phyloP scores from a whole-genome alignment of 306 rosid species.

The Citrullus colocynthis region DNA sequence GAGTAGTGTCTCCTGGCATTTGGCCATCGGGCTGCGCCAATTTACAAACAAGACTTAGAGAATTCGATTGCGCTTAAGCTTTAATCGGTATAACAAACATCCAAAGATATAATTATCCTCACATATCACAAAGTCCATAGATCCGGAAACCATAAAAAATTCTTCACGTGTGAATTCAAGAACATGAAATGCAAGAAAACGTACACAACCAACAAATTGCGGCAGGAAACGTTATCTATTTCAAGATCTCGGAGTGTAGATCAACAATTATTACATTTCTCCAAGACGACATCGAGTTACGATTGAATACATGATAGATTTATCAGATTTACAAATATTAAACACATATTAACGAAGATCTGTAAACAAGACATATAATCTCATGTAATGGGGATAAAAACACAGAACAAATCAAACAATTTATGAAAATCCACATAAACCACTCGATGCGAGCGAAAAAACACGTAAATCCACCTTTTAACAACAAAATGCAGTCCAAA shows the following conservation, averaged over 20 bases:
- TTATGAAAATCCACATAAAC: background rate
- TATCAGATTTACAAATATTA: background rate
- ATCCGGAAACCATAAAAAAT: background rate
- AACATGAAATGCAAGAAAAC: too few species aligned
- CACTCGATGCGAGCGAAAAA: background rate
- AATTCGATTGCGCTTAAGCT: background rate
- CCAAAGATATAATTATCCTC: background rate
- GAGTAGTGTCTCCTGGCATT: constrained; percentile 61
- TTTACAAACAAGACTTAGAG: background rate
- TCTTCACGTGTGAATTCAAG: background rate
- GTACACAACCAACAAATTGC: background rate
- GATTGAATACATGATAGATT: too few species aligned
- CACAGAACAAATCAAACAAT: background rate
- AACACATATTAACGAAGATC: background rate
- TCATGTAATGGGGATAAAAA: too few species aligned
- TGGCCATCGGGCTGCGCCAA: constrained; percentile 56
- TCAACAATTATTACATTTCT: background rate
- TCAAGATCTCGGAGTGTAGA: background rate
- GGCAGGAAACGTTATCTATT: background rate
- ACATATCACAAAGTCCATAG: background rate
- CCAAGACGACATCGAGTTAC: background rate
- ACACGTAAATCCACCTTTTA: background rate
- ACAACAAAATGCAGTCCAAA: too few species aligned
- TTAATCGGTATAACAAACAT: background rate
- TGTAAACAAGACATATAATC: background rate